Evolutionary conservation across 345 rosid genomes (phyloP), one percentile per base, ranked within the genome.

Genomic region (Rhodamnia rubescens): DNA sequence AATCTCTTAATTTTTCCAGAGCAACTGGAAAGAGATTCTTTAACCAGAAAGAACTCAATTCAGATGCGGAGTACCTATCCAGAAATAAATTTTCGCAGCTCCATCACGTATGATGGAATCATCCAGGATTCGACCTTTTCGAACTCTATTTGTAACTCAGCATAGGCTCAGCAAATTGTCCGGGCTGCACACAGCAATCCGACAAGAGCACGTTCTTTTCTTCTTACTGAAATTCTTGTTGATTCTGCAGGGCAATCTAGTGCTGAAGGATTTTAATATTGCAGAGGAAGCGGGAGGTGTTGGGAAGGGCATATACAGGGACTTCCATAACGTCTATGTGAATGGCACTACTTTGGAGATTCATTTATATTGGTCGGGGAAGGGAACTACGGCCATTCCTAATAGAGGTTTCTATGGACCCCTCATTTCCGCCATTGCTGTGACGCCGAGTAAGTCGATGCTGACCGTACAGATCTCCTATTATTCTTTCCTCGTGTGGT

Each of bases 381-480:
- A n/a, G 93, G 98, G 99, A 78, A 95, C 98, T 15, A 93, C 83
- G n/a, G 86, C 92, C 16, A 42, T 97, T 86, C 98, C 98, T 32
- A 82, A 82, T 6, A 83, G 96, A 85, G 95, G 95, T 57, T 92
- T 89, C 80, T 93, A 95, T 80, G 98, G 98, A 13, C 98, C 98
- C 85, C 96, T 95, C 82, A 93, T 95, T 86, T 94, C 98, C 18
- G 98, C 94, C 56, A 93, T 95, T 82, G 81, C 94, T 13, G 86
- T 97, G 81, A 93, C 95, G 81, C 98, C 98, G 5, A 93, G 98
- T 94, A 90, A 88, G 98, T 86, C 85, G 29, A 26, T 64, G 6
- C 40, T n/a, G 13, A 56, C 29, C 24, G 5, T 82, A 15, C 2
- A 1, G 53, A 42, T 24, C 27, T 53, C 36, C 51, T 32, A 11